Percentiles rank a stretch among this genome's conserved stretches.
Evolutionary conservation across 306 rosid genomes (phyloP).

Genomic region (Rosa multiflora): DNA sequence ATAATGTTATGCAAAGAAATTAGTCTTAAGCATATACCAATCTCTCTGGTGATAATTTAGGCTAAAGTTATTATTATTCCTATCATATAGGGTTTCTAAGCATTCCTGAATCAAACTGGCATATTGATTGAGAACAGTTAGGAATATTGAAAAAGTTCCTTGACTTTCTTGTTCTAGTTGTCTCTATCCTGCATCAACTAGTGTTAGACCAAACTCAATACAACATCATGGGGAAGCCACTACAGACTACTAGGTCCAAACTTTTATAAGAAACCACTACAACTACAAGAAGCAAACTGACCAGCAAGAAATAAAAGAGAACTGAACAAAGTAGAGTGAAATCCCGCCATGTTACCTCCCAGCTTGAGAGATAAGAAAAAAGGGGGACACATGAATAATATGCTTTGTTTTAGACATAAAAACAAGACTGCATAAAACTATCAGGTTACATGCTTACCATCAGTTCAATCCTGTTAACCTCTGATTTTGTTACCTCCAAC

Average conservation of each 20-base stretch:
- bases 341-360: background rate
- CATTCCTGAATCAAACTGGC: background rate
- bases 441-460: conserved; percentile 46
- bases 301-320: background rate
- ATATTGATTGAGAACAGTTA: background rate
- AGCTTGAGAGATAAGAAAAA: background rate
- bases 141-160: background rate
- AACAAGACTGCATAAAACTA: conserved; percentile 1
- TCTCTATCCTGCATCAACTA: background rate
- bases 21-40: background rate
- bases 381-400: background rate
- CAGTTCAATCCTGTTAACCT: conserved; percentile 55
- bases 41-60: background rate
- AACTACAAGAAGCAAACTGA: background rate
- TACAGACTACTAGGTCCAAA: background rate
- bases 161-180: background rate
- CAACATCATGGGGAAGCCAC: background rate
- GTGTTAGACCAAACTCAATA: background rate
- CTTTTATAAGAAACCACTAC: background rate
- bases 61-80: background rate
- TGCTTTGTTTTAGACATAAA: background rate
- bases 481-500: conserved; percentile 64
- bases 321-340: background rate
- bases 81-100: background rate
- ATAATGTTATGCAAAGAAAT: background rate